Percentiles rank a stretch among this genome's conserved stretches.
phyloP scores from a whole-genome alignment of 495 filamentous ascomycete species.

The Aeminium ludgeri region DNA sequence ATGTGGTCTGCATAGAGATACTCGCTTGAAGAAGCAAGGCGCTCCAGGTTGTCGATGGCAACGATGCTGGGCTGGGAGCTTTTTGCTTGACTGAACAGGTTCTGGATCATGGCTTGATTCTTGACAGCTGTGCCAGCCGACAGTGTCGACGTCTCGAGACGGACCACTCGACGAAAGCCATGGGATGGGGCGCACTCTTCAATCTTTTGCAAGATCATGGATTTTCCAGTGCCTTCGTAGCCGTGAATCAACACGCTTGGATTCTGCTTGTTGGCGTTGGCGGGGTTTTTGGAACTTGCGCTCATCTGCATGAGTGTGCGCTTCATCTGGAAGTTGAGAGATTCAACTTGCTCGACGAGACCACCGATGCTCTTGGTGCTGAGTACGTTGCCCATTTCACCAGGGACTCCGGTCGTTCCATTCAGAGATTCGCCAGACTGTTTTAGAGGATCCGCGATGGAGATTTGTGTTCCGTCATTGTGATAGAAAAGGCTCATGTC shows the following conservation, averaged over 20 bases:
- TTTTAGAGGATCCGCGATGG: background rate
- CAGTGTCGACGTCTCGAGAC: constrained; percentile 40
- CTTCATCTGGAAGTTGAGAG: constrained; percentile 47
- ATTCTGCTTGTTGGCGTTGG: constrained; percentile 5
- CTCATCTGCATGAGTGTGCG: background rate
- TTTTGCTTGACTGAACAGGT: constrained; percentile 54
- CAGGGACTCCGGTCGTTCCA: background rate
- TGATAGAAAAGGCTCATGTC: constrained; percentile 11
- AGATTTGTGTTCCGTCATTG: constrained; percentile 11
- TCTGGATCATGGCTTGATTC: constrained; percentile 39
- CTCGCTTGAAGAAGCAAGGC: constrained; percentile 34
- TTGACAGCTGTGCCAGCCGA: constrained; percentile 25
- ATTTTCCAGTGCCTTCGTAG: constrained; percentile 70
- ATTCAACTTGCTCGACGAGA: constrained; percentile 42
- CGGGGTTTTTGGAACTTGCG: background rate
- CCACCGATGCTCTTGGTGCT: constrained; percentile 39
- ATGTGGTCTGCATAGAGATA: constrained; percentile 24
- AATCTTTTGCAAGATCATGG: constrained; percentile 49
- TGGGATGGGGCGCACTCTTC: constrained; percentile 30
- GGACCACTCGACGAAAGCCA: constrained; percentile 47
- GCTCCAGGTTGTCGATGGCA: constrained; percentile 66
- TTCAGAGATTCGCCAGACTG: background rate
- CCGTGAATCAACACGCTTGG: constrained; percentile 58
- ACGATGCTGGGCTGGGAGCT: constrained; percentile 63
- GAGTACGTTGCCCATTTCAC: background rate